A percentile compares a stretch with the other conserved stretches of the same genome.
Evolutionary conservation across 106 monocot genomes (phyloP).

Genomic region (Xerophyta viscosa): DNA sequence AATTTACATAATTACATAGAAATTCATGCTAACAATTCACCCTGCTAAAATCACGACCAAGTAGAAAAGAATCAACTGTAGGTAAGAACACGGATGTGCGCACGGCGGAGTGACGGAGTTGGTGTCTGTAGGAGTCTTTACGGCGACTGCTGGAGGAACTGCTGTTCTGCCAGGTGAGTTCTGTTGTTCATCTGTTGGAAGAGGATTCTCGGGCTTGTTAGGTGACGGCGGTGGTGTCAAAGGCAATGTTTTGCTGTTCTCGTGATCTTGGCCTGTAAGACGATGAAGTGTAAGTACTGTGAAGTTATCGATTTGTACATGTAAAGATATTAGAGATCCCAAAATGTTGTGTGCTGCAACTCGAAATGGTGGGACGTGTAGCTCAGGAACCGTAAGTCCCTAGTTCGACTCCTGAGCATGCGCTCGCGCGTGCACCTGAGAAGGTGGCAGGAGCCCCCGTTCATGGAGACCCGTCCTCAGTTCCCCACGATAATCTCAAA

Average conservation of each 20-base stretch:
- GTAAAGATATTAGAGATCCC: neutral
- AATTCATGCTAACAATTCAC: constrained; percentile 2
- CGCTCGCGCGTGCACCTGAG: too few species aligned
- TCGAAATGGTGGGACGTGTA: too few species aligned
- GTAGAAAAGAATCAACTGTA: constrained; percentile 33
- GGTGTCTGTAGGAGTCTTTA: constrained; percentile 37
- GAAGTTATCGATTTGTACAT: neutral
- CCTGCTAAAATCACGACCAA: constrained; percentile 31
- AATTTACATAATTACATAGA: constrained; percentile 15
- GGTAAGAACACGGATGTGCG: constrained; percentile 6
- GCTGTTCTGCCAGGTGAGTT: constrained; percentile 40
- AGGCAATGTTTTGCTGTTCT: constrained; percentile 44
- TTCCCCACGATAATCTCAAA: too few species aligned
- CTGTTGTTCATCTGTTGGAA: constrained; percentile 72
- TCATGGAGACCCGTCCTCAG: too few species aligned
- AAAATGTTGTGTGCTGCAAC: too few species aligned
- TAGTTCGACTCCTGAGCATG: too few species aligned
- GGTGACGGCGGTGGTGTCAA: constrained; percentile 37
- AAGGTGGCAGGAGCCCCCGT: too few species aligned
- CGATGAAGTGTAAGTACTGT: neutral
- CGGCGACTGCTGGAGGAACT: constrained; percentile 73
- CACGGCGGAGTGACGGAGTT: constrained; percentile 16
- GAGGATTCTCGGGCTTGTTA: constrained; percentile 45
- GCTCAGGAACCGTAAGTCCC: too few species aligned
- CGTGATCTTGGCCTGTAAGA: constrained; percentile 48